These are phyloP conservation scores for Brasilioporus rufonigricans DNA, from an alignment of 768 basidiomycete genomes.

Conservation along the genomic window DNA sequence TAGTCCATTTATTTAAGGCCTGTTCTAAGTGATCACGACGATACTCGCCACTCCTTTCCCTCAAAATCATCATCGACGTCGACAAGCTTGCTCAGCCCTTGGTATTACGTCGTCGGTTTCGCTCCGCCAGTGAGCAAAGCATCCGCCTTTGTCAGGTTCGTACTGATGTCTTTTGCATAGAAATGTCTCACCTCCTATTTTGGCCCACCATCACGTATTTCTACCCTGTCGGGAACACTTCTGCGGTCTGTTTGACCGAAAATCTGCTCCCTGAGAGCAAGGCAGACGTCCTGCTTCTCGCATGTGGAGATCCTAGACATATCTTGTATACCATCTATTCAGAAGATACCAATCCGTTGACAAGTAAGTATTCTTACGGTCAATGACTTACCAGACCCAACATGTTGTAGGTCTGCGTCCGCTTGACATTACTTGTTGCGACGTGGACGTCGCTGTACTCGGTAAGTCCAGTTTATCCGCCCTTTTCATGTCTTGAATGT, in stretches of 20 bases:
- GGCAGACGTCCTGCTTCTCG: slow-evolving; percentile 46
- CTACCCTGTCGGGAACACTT: slow-evolving; percentile 62
- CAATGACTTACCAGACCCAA: background rate
- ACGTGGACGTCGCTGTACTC: slow-evolving; percentile 27
- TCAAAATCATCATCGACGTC: background rate
- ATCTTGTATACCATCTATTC: slow-evolving; percentile 46
- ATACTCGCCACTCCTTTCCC: background rate
- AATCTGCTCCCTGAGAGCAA: slow-evolving; percentile 45
- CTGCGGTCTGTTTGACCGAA: slow-evolving; percentile 48
- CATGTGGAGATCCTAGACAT: slow-evolving; percentile 54
- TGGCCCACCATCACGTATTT: slow-evolving; percentile 36
- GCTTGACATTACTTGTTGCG: slow-evolving; percentile 31
- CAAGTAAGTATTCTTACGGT: slow-evolving; percentile 3
- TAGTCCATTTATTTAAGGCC: background rate
- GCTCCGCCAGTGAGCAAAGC: background rate
- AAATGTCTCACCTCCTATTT: slow-evolving; percentile 17
- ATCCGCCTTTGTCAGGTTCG: background rate
- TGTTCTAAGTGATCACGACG: background rate
- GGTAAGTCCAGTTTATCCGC: slow-evolving; percentile 9
- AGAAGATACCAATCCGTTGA: slow-evolving; percentile 7
- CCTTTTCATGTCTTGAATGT: background rate
- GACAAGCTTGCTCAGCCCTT: background rate
- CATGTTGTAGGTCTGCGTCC: slow-evolving; percentile 7
- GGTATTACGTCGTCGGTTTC: background rate
- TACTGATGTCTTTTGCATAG: background rate